These are phyloP conservation scores for Sungouiella blattae DNA, from an alignment of 805 yeast genomes.

Conservation along the genomic window DNA sequence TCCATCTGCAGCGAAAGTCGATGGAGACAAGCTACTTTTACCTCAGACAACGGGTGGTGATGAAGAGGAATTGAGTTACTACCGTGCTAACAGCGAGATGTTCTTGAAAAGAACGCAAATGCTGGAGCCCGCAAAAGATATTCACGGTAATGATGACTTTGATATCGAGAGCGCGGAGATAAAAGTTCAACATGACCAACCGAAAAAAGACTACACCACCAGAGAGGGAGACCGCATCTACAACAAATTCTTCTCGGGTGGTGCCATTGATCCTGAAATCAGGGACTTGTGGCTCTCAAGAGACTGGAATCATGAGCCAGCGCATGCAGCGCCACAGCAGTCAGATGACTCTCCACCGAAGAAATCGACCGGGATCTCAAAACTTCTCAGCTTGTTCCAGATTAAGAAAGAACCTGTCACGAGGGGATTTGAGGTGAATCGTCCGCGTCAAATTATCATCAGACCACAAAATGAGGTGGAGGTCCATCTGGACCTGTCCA, in stretches of 20 bases:
- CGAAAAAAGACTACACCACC: slow-evolving; percentile 47
- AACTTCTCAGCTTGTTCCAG: no score
- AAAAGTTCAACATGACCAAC: no score
- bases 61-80: slow-evolving; percentile 13
- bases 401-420: slow-evolving; percentile 3
- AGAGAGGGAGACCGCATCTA: slow-evolving; percentile 59
- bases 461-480: background rate
- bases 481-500: background rate
- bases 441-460: slow-evolving; percentile 19
- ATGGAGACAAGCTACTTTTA: no score
- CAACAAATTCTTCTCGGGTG: slow-evolving; percentile 35
- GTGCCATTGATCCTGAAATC: slow-evolving; percentile 49
- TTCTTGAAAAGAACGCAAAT: slow-evolving; percentile 2
- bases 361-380: no score
- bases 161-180: slow-evolving; percentile 6
- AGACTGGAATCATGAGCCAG: slow-evolving; percentile 14
- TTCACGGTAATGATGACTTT: background rate
- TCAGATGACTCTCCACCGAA: no score
- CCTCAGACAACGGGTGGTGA: slow-evolving; percentile 1
- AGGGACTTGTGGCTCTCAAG: slow-evolving; percentile 51
- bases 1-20: no score
- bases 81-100: slow-evolving; percentile 11
- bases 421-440: slow-evolving; percentile 30
- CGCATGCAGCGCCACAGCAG: no score
- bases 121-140: background rate